Conservation (phyloP, 139 green algal genomes). For the Pseudopediastrum boryanum region DNA sequence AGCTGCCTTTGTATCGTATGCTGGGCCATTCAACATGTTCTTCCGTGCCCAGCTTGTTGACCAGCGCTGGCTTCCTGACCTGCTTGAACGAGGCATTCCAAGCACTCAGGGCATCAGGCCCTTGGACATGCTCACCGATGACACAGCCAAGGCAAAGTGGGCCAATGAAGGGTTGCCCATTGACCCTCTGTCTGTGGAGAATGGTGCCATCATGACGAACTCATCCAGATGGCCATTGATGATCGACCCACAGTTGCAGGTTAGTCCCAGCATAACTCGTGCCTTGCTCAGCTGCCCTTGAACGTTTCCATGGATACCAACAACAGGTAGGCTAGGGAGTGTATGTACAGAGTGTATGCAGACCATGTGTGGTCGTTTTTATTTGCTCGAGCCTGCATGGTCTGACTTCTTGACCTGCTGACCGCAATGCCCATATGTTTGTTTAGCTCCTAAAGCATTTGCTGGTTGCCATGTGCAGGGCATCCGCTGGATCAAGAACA, state of each 20-base stretch:
- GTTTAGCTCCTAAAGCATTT: too few species aligned
- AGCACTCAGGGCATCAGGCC: constrained; percentile 61
- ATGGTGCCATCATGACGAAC: constrained; percentile 87
- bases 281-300: too few species aligned
- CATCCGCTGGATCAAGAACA: constrained; percentile 86
- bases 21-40: constrained; percentile 84
- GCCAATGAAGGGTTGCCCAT: constrained; percentile 85
- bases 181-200: constrained; percentile 85
- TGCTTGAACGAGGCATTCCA: constrained; percentile 74
- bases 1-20: constrained; percentile 88
- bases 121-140: constrained; percentile 68
- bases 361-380: too few species aligned
- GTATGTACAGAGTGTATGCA: too few species aligned
- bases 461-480: constrained; percentile 51
- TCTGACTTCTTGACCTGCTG: too few species aligned
- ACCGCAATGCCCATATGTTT: too few species aligned
- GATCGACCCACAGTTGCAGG: constrained; percentile 90
- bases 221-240: constrained; percentile 81
- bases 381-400: too few species aligned
- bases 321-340: too few species aligned
- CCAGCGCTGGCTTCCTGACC: constrained; percentile 81
- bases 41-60: constrained; percentile 74
- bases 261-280: too few species aligned
- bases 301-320: too few species aligned
- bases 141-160: constrained; percentile 77